Evolutionary conservation across 371 early-diverging fungal genomes (phyloP).

Genomic region (Apophysomyces variabilis): DNA sequence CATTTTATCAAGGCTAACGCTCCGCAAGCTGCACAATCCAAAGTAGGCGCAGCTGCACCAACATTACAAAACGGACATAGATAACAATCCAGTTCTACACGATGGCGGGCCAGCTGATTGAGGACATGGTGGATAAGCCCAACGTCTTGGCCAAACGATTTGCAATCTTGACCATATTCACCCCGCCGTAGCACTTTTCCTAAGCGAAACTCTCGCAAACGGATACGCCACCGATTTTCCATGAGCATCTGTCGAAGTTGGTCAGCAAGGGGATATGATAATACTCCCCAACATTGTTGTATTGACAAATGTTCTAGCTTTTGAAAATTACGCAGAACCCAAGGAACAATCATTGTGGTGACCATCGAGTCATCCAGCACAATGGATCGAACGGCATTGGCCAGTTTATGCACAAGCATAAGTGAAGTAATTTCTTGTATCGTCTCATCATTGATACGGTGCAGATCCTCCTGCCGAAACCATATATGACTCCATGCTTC

Average conservation of each 20-base stretch:
- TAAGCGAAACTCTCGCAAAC: constrained; percentile 19
- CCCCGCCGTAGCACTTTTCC: constrained; percentile 28
- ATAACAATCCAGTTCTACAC: constrained; percentile 25
- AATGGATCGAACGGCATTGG: constrained; percentile 15
- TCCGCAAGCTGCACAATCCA: constrained; percentile 26
- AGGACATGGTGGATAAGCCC: constrained; percentile 19
- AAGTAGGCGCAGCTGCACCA: constrained; percentile 19
- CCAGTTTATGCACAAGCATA: constrained; percentile 15
- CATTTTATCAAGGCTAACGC: constrained; percentile 23
- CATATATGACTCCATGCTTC: constrained; percentile 26
- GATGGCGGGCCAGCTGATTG: constrained; percentile 18
- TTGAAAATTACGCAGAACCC: constrained; percentile 16
- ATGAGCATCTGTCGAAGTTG: background rate
- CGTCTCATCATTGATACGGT: constrained; percentile 18
- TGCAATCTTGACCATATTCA: constrained; percentile 12
- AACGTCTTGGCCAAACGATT: constrained; percentile 32
- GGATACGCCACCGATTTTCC: background rate
- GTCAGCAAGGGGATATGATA: constrained; percentile 24
- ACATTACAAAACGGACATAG: constrained; percentile 25
- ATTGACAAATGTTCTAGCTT: constrained; percentile 18
- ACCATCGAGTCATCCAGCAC: constrained; percentile 17
- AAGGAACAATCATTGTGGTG: constrained; percentile 17
- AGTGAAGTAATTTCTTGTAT: constrained; percentile 17
- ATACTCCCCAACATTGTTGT: constrained; percentile 21
- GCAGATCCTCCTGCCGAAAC: constrained; percentile 17